These are phyloP conservation scores for Podaxis carcinomalis DNA, from an alignment of 768 basidiomycete species.

Conservation along the genomic window DNA sequence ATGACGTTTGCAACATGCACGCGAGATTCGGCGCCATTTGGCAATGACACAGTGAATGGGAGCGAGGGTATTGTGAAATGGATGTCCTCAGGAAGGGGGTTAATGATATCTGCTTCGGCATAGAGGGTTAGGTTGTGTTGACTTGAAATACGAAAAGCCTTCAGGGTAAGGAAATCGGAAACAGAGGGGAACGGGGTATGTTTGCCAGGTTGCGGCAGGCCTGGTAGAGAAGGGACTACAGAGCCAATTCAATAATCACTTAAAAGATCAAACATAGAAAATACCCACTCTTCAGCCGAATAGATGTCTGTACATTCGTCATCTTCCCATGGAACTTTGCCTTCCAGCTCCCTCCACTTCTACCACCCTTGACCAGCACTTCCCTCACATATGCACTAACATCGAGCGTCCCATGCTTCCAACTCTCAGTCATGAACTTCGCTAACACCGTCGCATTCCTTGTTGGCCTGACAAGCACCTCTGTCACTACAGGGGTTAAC, in stretches of 20 bases:
- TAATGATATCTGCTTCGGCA: slow-evolving; percentile 53
- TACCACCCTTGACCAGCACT: slow-evolving; percentile 50
- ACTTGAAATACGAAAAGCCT: slow-evolving; percentile 44
- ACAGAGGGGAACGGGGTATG: slow-evolving; percentile 49
- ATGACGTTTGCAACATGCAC: slow-evolving; percentile 52
- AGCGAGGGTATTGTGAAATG: slow-evolving; percentile 49
- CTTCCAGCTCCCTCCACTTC: slow-evolving; percentile 44
- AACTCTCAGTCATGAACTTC: slow-evolving; percentile 53
- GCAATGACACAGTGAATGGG: slow-evolving; percentile 60
- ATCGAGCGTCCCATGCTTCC: slow-evolving; percentile 47
- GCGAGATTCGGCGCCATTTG: slow-evolving; percentile 20
- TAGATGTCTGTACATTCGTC: slow-evolving; percentile 37
- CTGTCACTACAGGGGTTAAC: slow-evolving; percentile 50
- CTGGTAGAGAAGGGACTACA: slow-evolving; percentile 62
- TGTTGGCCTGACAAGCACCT: slow-evolving; percentile 50
- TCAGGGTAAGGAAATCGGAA: slow-evolving; percentile 55
- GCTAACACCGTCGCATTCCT: slow-evolving; percentile 42
- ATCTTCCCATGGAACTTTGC: slow-evolving; percentile 33
- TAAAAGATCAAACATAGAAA: not conserved
- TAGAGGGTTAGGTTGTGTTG: slow-evolving; percentile 33
- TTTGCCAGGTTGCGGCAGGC: slow-evolving; percentile 56
- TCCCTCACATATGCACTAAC: slow-evolving; percentile 38
- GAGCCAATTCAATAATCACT: slow-evolving; percentile 5
- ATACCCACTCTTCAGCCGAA: slow-evolving; percentile 53
- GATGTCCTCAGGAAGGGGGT: slow-evolving; percentile 51